Conservation (phyloP, 345 rosid genomes). For the Hibiscus syriacus region DNA sequence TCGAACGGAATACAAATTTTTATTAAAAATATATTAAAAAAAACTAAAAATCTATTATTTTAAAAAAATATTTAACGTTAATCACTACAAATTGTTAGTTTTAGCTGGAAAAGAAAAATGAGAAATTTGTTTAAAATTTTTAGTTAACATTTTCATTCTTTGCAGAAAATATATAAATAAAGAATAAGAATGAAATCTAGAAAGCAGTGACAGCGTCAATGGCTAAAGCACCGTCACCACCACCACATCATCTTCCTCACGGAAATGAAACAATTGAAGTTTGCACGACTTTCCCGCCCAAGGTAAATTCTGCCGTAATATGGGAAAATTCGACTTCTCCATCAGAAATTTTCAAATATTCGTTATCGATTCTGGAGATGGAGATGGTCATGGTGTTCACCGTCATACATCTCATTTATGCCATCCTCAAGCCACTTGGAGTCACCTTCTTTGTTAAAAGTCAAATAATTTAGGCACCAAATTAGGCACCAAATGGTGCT, state of each 20-base stretch:
- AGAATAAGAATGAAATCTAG: no score
- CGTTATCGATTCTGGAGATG: slow-evolving; percentile 23
- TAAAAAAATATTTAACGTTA: no score
- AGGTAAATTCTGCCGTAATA: background rate
- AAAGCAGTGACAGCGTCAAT: background rate
- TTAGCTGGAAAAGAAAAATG: no score
- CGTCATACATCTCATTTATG: slow-evolving; percentile 8
- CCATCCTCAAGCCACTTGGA: slow-evolving; percentile 15
- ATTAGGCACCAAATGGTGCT: no score
- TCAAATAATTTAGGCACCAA: no score
- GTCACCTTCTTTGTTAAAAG: slow-evolving; percentile 19
- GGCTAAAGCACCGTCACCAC: background rate
- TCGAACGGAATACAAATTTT: no score
- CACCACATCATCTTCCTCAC: background rate
- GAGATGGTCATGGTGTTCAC: slow-evolving; percentile 17
- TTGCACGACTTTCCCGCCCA: background rate
- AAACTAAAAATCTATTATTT: no score
- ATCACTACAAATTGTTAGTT: no score
- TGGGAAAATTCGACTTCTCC: background rate
- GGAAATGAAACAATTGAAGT: background rate
- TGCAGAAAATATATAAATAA: no score
- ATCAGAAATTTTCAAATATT: background rate
- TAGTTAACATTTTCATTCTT: no score
- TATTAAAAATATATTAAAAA: no score
- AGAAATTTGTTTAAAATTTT: no score